Evolutionary conservation across 2,329 filamentous ascomycete species (phyloP).

Genomic region (Colletotrichum gigasporum): DNA sequence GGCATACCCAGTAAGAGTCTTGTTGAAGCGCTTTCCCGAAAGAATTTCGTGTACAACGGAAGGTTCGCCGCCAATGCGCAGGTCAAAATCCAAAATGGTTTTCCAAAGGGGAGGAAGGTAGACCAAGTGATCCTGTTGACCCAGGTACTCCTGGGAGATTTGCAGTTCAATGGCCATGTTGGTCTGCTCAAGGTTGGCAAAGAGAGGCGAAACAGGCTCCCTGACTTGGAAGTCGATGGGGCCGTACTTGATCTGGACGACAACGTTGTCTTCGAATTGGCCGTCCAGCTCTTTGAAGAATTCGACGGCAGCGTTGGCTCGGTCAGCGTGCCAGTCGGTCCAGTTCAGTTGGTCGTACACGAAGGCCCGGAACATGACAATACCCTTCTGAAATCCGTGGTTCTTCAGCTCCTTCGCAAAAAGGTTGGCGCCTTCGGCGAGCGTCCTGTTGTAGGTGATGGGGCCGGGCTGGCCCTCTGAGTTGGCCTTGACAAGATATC

Average conservation of each 20-base stretch:
- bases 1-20: slow-evolving; percentile 68
- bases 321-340: slow-evolving; percentile 71
- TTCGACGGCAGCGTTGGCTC: slow-evolving; percentile 75
- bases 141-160: slow-evolving; percentile 75
- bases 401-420: slow-evolving; percentile 69
- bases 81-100: slow-evolving; percentile 72
- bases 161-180: slow-evolving; percentile 70
- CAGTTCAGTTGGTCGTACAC: slow-evolving; percentile 70
- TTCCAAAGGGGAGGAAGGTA: slow-evolving; percentile 77
- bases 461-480: slow-evolving; percentile 78
- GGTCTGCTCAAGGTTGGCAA: slow-evolving; percentile 59
- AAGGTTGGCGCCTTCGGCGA: slow-evolving; percentile 74
- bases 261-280: slow-evolving; percentile 74
- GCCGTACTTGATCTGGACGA: slow-evolving; percentile 79
- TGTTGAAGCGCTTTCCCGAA: slow-evolving; percentile 66
- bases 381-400: slow-evolving; percentile 56
- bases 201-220: slow-evolving; percentile 73
- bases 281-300: slow-evolving; percentile 73
- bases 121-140: slow-evolving; percentile 75
- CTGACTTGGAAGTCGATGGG: slow-evolving; percentile 80
- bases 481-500: slow-evolving; percentile 77
- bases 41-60: slow-evolving; percentile 70
- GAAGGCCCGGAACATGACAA: slow-evolving; percentile 77
- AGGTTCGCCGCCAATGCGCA: slow-evolving; percentile 65
- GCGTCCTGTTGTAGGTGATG: slow-evolving; percentile 73